Evolutionary conservation across 2,329 filamentous ascomycete genomes (phyloP), one percentile per base, ranked within the genome.

Genomic region (Lasiodiplodia sp.): DNA sequence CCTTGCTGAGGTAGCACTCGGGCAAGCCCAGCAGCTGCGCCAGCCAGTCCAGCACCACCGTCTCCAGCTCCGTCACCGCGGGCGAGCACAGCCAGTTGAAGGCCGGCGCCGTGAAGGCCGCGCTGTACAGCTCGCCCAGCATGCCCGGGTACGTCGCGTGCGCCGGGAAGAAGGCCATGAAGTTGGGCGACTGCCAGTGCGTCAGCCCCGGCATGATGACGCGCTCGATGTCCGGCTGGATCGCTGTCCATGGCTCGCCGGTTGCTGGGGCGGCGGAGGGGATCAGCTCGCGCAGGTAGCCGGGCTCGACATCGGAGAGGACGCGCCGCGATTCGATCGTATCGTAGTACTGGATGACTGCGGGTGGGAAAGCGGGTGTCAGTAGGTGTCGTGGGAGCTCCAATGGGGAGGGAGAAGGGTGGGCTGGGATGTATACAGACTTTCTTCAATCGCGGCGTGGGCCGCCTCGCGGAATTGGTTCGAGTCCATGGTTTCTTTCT

Each of bases 21-120:
- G 95, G 94, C 28, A 98, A 83, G 1, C 83, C 88, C 14, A 97
- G 80, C 10, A 93, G 86, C 78, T 91, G 88, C 18, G 91, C 93
- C 3, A 97, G 83, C 94, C 95, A 98, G 80, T 98, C 95, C 78
- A 97, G 86, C 53, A 97, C 91, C 28, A 97, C 86, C 0, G 94
- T 97, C 84, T 98, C 95, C 58, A 98, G 86, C 82, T 98, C 95
- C 0, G 95, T 98, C 21, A 96, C 91, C 7, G 92, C 94, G 0
- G 95, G 95, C 6, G 91, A 94, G 81, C 95, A 97, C 71, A 97
- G 89, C 95, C 95, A 98, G 81, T 98, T 98, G 85, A 98, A 98
- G 49, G 93, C 93, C 1, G 95, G 93, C 18, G 92, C 92, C 14
- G 90, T 96, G 81, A 97, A 94, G 7, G 93, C 91, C 5, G 92